Evolutionary conservation across 352 stramenopile genomes (phyloP), one percentile per base, ranked within the genome.

Genomic region (Phytophthora citricola): DNA sequence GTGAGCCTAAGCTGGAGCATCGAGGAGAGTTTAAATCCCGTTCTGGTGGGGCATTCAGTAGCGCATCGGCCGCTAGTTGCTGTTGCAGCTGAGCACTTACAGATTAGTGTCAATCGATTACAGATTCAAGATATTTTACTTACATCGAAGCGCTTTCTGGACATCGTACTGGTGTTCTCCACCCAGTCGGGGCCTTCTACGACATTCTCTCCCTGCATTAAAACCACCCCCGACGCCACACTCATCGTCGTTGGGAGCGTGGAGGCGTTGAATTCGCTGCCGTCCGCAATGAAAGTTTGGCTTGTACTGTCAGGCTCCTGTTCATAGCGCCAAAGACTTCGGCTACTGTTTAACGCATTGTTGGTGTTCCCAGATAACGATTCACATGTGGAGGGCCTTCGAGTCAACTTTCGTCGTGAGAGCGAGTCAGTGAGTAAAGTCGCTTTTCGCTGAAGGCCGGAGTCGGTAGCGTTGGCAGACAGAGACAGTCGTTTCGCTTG

Each of bases 101-200:
- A 32, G 5, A 9, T 32, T 32, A 32, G 29, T 32, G 5, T 32
- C 29, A 34, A 34, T 34, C 6, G 29, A 34, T 9, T 10, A 34
- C 29, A 17, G 15, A 41, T n/a, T 41, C 2, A 20, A 43, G 7
- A 44, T 0, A 52, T n/a, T 49, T 36, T 27, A 70, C 72, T 20
- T 64, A 91, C 80, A 66, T 86, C 80, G 53, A 91, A 91, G 20
- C 78, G 76, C 52, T 87, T 91, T n/a, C 70, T 69, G 24, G 83
- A 91, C 83, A 91, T 91, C 2, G 71, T 89, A 29, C 67, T 69
- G 5, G 71, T 31, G 17, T 64, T 72, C 14, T 87, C 78, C 0
- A 76, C 53, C 22, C 65, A 76, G 15, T 81, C 65, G 0, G 83
- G 78, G 0, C 83, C 83, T 55, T 85, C 72, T 0, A 80, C 17